These are phyloP conservation scores for Vigna trinervia DNA, from an alignment of 306 rosid genomes.

Conservation along the genomic window DNA sequence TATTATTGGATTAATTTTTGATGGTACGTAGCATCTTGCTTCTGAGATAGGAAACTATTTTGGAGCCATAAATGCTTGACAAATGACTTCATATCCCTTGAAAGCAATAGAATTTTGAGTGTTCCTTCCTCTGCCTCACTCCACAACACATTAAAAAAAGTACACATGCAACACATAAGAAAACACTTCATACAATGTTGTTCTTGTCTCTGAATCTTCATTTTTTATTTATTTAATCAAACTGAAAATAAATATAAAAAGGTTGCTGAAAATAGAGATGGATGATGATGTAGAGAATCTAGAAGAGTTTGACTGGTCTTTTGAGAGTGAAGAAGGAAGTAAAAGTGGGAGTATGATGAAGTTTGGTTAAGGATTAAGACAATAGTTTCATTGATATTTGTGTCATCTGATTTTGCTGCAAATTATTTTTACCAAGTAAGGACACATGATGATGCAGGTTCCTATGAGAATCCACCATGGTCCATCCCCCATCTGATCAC, in stretches of 20 bases:
- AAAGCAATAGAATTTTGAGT: constrained; percentile 6
- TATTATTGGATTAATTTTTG: neutral
- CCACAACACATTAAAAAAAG: constrained; percentile 14
- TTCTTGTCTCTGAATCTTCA: neutral
- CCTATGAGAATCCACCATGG: constrained; percentile 47
- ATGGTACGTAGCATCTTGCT: constrained; percentile 27
- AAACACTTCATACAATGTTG: neutral
- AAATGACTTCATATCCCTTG: constrained; percentile 34
- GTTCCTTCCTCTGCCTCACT: constrained; percentile 1
- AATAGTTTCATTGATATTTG: constrained; percentile 36
- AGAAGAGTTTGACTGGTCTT: constrained; percentile 56
- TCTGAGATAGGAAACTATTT: constrained; percentile 9
- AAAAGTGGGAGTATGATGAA: constrained; percentile 12
- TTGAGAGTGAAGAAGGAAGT: neutral
- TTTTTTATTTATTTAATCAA: neutral
- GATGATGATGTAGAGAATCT: constrained; percentile 40
- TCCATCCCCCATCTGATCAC: constrained; percentile 53
- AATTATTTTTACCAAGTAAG: constrained; percentile 9
- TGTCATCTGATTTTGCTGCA: constrained; percentile 40
- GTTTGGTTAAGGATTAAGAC: constrained; percentile 39
- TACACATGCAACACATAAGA: constrained; percentile 16
- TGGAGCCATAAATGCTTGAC: constrained; percentile 34
- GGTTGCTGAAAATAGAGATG: constrained; percentile 24
- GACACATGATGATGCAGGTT: constrained; percentile 41
- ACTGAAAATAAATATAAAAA: no score